Conservation (phyloP, 139 green algal species). For the Coelastrella sp. region DNA sequence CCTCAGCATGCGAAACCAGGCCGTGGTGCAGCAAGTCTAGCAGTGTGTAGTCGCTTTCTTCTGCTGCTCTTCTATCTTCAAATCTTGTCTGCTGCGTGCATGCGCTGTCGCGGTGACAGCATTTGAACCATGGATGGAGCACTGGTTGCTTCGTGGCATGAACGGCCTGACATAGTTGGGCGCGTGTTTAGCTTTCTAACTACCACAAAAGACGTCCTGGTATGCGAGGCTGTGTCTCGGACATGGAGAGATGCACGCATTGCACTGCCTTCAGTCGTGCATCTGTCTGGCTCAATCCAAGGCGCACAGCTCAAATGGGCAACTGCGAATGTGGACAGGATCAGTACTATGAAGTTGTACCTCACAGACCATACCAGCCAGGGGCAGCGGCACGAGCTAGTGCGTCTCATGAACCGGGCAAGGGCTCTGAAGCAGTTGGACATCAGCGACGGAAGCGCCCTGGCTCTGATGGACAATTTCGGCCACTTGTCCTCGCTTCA, state of each 20-base stretch:
- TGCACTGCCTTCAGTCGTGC: neutral
- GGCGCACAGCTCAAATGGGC: neutral
- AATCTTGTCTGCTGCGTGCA: too few relatives aligned
- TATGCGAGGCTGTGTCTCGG: neutral
- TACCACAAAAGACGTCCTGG: neutral
- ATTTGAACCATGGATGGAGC: neutral
- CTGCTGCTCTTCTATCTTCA: too few relatives aligned
- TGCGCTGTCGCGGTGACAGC: too few relatives aligned
- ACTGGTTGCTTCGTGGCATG: neutral
- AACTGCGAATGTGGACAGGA: neutral
- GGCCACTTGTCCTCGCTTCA: neutral
- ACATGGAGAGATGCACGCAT: neutral
- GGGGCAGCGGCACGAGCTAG: neutral
- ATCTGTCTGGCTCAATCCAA: neutral
- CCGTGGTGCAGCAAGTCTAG: too few relatives aligned
- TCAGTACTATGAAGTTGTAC: neutral
- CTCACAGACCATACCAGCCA: neutral
- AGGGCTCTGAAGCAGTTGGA: neutral
- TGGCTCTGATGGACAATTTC: neutral
- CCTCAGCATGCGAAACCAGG: too few relatives aligned
- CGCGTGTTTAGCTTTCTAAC: neutral
- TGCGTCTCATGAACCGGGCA: neutral
- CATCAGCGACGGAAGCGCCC: neutral
- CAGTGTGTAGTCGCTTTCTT: too few relatives aligned
- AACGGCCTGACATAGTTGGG: neutral